A percentile compares a stretch with the other conserved stretches of the same genome.
Conservation (phyloP, 108 stramenopile genomes). For the Pseudonitzschia multiseries region DNA sequence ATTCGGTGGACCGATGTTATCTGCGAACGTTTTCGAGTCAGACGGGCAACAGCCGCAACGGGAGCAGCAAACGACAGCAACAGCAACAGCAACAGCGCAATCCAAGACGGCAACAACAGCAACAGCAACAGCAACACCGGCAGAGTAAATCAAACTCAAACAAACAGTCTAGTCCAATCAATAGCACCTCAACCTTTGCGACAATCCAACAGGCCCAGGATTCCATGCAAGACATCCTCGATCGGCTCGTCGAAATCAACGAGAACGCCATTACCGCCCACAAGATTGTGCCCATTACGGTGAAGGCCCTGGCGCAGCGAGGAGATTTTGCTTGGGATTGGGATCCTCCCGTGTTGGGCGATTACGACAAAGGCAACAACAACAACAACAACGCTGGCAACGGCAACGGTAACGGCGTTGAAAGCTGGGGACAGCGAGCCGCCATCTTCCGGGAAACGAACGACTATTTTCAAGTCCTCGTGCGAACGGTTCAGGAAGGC, state of each 20-base stretch:
- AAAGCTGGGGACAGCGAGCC: no score
- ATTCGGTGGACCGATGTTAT: neutral
- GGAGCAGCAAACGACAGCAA: neutral
- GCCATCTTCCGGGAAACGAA: neutral
- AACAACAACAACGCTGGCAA: no score
- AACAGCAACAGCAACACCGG: neutral
- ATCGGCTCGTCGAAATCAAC: neutral
- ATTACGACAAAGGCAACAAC: no score
- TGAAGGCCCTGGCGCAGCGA: neutral
- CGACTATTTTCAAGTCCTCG: constrained; percentile 1
- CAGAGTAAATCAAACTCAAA: neutral
- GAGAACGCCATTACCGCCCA: neutral
- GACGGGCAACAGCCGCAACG: neutral
- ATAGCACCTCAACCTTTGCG: neutral
- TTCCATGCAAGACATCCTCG: constrained; percentile 8
- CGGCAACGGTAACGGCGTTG: neutral
- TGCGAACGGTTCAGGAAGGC: constrained; percentile 17
- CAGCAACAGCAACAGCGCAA: neutral
- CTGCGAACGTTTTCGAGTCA: neutral
- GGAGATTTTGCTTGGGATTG: neutral
- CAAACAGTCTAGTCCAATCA: neutral
- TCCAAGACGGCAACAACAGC: neutral
- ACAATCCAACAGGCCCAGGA: constrained; percentile 5
- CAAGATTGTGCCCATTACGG: neutral
- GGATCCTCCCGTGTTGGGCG: no score